Percentiles rank a stretch among this genome's conserved stretches.
These are phyloP conservation scores for Plasmodium knowlesi DNA, from an alignment of 169 alveolate species.

Conservation along the genomic window DNA sequence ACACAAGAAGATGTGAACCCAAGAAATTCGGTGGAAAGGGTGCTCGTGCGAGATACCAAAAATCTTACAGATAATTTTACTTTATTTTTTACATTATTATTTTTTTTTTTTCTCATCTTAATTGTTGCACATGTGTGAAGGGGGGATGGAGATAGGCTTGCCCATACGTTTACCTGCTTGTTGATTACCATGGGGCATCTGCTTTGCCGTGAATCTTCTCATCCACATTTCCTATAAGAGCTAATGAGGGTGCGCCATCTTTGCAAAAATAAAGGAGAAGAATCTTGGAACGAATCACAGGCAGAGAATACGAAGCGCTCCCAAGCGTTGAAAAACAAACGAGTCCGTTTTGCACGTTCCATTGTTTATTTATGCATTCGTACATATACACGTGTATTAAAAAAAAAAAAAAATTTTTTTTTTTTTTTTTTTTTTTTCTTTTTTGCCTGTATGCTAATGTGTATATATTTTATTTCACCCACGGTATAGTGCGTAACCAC, in stretches of 20 bases:
- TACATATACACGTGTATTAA: neutral
- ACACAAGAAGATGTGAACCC: conserved; percentile 99
- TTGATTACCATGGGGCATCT: neutral
- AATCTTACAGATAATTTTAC: conserved; percentile 96
- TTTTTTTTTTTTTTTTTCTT: neutral
- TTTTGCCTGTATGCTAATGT: neutral
- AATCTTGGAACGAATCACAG: neutral
- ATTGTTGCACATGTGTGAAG: neutral
- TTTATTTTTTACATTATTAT: neutral
- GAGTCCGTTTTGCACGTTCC: neutral
- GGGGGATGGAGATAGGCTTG: neutral
- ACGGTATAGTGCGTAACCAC: neutral
- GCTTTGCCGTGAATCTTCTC: neutral
- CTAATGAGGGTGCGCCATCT: neutral
- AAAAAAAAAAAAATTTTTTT: neutral
- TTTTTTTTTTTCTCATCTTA: neutral
- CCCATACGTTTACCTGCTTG: neutral
- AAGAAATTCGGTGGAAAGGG: conserved; percentile 99
- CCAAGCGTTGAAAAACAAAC: neutral
- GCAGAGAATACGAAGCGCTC: neutral
- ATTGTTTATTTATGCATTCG: neutral
- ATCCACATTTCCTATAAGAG: neutral
- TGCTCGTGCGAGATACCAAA: conserved; percentile 98
- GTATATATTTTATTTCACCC: neutral
- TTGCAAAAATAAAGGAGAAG: neutral